A percentile compares a stretch with the other conserved stretches of the same genome.
phyloP scores from a whole-genome alignment of 164 flowering plant species.

The Vitis cinerea region DNA sequence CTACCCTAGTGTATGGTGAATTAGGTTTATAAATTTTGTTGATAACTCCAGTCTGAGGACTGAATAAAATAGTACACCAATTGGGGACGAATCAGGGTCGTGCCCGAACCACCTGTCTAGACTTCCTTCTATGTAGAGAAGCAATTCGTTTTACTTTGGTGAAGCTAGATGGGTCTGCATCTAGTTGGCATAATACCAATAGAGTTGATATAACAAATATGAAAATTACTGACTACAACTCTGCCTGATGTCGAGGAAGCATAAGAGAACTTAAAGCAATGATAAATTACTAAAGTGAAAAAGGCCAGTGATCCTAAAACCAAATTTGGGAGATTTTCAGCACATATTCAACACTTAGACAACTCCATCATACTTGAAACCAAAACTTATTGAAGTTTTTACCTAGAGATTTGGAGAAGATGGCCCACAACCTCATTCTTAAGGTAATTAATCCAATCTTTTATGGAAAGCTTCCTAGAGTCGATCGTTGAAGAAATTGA shows the following conservation, averaged over 20 bases:
- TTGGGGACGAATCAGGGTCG: too few relatives aligned
- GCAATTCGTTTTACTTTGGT: too few relatives aligned
- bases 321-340: background rate
- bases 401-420: constrained; percentile 69
- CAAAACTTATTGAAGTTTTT: background rate
- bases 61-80: too few relatives aligned
- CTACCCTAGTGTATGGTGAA: too few relatives aligned
- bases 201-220: background rate
- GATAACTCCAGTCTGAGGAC: too few relatives aligned
- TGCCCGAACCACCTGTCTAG: too few relatives aligned
- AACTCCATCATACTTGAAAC: background rate
- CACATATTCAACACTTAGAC: background rate
- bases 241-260: constrained; percentile 55
- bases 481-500: constrained; percentile 81
- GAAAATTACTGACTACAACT: constrained; percentile 47
- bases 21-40: too few relatives aligned
- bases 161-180: too few relatives aligned
- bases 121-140: too few relatives aligned
- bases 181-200: too few relatives aligned
- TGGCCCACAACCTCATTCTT: constrained; percentile 52
- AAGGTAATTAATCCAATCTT: constrained; percentile 77
- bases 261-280: constrained; percentile 49
- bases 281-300: constrained; percentile 71
- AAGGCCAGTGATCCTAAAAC: constrained; percentile 73
- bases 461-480: constrained; percentile 74